Conservation (phyloP, 2,329 filamentous ascomycete species). For the Plectosphaerella plurivora region DNA sequence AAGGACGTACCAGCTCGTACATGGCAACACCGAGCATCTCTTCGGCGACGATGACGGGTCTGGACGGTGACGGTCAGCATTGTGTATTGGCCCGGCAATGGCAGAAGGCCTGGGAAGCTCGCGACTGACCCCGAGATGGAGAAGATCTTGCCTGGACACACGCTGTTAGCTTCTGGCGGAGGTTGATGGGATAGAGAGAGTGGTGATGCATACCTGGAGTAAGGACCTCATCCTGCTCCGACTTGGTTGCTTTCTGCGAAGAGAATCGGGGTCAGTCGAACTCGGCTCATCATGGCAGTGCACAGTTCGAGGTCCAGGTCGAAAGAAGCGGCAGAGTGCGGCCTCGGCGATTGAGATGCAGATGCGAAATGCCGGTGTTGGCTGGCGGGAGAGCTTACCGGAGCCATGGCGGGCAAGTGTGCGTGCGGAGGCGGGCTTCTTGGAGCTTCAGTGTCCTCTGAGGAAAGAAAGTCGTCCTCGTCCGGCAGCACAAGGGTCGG, state of each 20-base stretch:
- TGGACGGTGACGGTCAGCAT: conserved; percentile 23
- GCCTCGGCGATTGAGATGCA: conserved; percentile 6
- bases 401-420: conserved; percentile 45
- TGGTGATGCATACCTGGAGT: conserved; percentile 27
- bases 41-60: conserved; percentile 93
- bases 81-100: conserved; percentile 2
- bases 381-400: conserved; percentile 39
- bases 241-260: conserved; percentile 27
- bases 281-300: conserved; percentile 1
- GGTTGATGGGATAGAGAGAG: background rate
- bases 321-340: background rate
- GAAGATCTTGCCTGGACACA: conserved; percentile 52
- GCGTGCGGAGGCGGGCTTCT: conserved; percentile 10
- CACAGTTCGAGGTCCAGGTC: background rate
- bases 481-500: conserved; percentile 14
- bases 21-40: conserved; percentile 99
- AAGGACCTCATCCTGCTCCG: conserved; percentile 28
- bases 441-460: conserved; percentile 3
- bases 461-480: background rate
- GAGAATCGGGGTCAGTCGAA: conserved; percentile 2
- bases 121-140: conserved; percentile 56
- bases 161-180: background rate
- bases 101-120: conserved; percentile 10
- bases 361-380: conserved; percentile 8
- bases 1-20: conserved; percentile 82